phyloP scores from a whole-genome alignment of 805 yeast genomes.

The Yamadazyma akitaensis region DNA sequence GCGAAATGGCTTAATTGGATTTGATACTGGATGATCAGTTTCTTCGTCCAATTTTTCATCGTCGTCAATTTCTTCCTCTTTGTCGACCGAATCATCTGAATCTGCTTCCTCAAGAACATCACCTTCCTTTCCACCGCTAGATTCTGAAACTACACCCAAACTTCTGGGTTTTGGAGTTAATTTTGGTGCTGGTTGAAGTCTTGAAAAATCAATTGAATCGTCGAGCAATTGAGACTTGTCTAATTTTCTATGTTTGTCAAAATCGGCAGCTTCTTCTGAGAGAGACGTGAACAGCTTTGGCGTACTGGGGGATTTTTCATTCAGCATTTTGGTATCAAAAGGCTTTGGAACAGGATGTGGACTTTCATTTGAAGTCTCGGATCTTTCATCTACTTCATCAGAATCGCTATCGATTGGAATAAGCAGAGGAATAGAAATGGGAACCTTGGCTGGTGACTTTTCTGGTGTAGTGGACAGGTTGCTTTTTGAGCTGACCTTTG shows the following conservation, averaged over 20 bases:
- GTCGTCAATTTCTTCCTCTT: constrained; percentile 2
- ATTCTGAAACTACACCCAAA: not conserved
- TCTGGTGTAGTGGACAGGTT: not conserved
- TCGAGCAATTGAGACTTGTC: not conserved
- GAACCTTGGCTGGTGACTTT: not conserved
- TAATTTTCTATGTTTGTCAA: constrained; percentile 18
- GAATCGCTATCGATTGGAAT: not conserved
- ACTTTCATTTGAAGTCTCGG: not conserved
- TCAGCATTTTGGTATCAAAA: not conserved
- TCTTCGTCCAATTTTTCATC: not conserved
- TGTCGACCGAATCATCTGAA: constrained; percentile 2
- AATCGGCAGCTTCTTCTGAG: constrained; percentile 23
- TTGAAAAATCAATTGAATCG: not conserved
- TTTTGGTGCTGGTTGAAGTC: constrained; percentile 10
- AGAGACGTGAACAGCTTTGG: constrained; percentile 8
- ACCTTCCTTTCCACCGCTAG: not conserved
- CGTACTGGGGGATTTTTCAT: not conserved
- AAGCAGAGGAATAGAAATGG: constrained; percentile 6
- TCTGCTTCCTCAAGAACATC: not conserved
- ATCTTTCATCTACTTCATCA: not conserved
- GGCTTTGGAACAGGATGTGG: not conserved
- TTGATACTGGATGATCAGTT: not conserved
- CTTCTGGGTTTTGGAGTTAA: constrained; percentile 19
- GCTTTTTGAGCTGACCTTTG: not conserved
- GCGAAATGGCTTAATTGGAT: not conserved